Conservation (phyloP, 352 stramenopile species). For the Blastocystis hominis region DNA sequence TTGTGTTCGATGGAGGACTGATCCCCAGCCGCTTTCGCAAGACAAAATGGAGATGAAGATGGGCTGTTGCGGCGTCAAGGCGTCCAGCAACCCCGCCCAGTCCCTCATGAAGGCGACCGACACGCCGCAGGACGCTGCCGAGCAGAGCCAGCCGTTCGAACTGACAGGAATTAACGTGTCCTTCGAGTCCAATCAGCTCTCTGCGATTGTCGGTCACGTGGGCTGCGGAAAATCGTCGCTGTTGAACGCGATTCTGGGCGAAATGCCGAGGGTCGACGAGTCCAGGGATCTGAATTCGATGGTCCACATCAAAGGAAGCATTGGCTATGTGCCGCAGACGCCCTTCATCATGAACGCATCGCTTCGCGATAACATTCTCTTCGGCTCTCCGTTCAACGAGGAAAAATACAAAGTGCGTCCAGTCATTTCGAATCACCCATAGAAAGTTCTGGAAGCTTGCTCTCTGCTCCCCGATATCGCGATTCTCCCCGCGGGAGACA, state of each 20-base stretch:
- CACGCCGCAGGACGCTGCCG: background rate
- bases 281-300: constrained; percentile 53
- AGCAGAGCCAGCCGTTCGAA: background rate
- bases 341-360: constrained; percentile 90
- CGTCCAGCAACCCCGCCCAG: background rate
- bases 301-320: constrained; percentile 71
- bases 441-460: constrained; percentile 63
- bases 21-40: background rate
- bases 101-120: background rate
- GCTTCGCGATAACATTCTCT: constrained; percentile 88
- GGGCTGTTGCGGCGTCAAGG: background rate
- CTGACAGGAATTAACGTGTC: constrained; percentile 65
- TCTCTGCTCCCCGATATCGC: constrained; percentile 75
- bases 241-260: constrained; percentile 69
- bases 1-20: background rate
- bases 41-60: background rate
- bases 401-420: constrained; percentile 66
- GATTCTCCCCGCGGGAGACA: constrained; percentile 79
- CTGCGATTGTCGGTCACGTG: constrained; percentile 72
- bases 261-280: constrained; percentile 62
- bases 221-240: constrained; percentile 66
- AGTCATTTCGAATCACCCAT: background rate
- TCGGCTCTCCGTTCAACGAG: constrained; percentile 71
- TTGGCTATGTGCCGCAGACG: constrained; percentile 83
- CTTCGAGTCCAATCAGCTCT: constrained; percentile 70